phyloP scores from a whole-genome alignment of 257 asterid species.

The Striga asiatica region DNA sequence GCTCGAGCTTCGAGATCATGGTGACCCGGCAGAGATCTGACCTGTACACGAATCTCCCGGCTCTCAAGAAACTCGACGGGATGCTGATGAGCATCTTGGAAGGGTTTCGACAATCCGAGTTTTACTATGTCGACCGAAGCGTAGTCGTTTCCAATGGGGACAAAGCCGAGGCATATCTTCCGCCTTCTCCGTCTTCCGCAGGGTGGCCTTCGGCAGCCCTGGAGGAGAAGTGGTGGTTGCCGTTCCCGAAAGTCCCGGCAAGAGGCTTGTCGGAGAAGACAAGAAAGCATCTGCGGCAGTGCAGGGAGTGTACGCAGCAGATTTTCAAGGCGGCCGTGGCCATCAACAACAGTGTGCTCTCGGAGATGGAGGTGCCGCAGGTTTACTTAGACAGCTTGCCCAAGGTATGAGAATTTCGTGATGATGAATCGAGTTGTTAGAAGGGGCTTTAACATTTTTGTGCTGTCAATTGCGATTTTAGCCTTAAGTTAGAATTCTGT shows the following conservation, averaged over 20 bases:
- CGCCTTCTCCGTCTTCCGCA: constrained; percentile 26
- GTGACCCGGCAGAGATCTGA: constrained; percentile 71
- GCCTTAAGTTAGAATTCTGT: no score
- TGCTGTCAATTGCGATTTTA: no score
- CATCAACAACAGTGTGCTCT: constrained; percentile 53
- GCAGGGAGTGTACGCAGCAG: constrained; percentile 77
- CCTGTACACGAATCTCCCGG: constrained; percentile 68
- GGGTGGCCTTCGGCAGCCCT: constrained; percentile 48
- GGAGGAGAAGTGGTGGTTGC: constrained; percentile 93
- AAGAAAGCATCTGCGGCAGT: constrained; percentile 52
- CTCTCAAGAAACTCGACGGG: constrained; percentile 72
- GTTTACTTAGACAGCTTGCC: constrained; percentile 66
- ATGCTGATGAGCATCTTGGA: constrained; percentile 67
- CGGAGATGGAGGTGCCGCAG: constrained; percentile 77
- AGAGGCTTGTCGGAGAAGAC: constrained; percentile 55
- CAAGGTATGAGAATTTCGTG: no score
- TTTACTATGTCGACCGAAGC: constrained; percentile 68
- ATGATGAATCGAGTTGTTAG: no score
- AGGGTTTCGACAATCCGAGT: constrained; percentile 61
- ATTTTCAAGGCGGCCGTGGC: constrained; percentile 79
- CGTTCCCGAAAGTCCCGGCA: constrained; percentile 76
- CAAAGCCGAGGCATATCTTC: no score
- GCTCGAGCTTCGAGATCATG: constrained; percentile 79
- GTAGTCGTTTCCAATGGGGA: constrained; percentile 40
- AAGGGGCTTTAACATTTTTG: no score